Evolutionary conservation across 2,329 filamentous ascomycete species (phyloP).

Genomic region (Ascosphaera pollenicola): DNA sequence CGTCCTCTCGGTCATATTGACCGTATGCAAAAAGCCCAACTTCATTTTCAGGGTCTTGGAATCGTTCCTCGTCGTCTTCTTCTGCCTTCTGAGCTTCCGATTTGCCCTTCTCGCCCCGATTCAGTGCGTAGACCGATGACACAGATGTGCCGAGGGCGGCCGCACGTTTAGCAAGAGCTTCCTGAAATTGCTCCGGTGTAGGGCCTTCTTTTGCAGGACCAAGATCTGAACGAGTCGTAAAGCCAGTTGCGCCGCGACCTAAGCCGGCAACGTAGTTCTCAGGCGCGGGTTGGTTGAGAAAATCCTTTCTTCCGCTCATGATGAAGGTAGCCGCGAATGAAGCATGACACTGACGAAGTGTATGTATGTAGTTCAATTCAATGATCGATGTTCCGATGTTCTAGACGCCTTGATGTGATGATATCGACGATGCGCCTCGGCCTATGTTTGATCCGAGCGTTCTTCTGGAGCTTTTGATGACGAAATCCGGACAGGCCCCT

Average conservation of each 20-base stretch:
- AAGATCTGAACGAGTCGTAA: constrained; percentile 91
- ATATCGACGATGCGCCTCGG: background rate
- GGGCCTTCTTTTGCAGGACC: constrained; percentile 89
- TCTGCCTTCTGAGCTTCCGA: constrained; percentile 41
- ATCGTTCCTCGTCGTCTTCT: constrained; percentile 57
- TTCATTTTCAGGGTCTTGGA: constrained; percentile 93
- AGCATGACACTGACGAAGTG: background rate
- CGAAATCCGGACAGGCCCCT: too few relatives aligned
- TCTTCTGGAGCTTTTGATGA: background rate
- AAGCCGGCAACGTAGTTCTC: constrained; percentile 90
- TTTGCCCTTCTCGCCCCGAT: constrained; percentile 39
- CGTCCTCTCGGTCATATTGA: constrained; percentile 91
- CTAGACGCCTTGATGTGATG: too few relatives aligned
- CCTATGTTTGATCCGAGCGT: background rate
- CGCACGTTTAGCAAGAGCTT: constrained; percentile 83
- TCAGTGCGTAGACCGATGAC: constrained; percentile 42
- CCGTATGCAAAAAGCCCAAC: constrained; percentile 87
- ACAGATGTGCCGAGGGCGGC: constrained; percentile 55
- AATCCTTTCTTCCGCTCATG: constrained; percentile 55
- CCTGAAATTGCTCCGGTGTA: constrained; percentile 95
- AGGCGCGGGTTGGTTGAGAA: constrained; percentile 64
- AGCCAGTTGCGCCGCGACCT: constrained; percentile 91
- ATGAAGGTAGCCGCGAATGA: constrained; percentile 6
- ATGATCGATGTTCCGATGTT: too few relatives aligned
- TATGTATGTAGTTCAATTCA: background rate